Percentiles rank a stretch among this genome's conserved stretches.
Evolutionary conservation across 257 asterid species (phyloP).

Genomic region (Primulina huaijiensis): DNA sequence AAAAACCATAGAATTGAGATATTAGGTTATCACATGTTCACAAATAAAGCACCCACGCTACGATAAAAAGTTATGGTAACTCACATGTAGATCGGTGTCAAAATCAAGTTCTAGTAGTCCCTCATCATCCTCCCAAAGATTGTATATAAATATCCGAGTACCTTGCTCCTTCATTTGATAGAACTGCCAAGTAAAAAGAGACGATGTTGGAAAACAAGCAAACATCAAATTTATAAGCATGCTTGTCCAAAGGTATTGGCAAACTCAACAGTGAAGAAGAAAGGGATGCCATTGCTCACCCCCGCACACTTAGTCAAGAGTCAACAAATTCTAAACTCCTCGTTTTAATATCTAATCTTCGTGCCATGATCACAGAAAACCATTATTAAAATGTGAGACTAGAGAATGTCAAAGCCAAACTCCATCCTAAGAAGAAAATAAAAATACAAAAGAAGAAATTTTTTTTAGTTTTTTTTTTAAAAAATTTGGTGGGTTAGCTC

Average conservation of each 20-base stretch:
- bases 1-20: conserved; percentile 18
- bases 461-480: too few relatives aligned
- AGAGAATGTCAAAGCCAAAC: too few relatives aligned
- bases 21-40: conserved; percentile 7
- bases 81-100: conserved; percentile 73
- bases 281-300: background rate
- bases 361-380: too few relatives aligned
- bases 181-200: conserved; percentile 47
- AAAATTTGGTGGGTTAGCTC: too few relatives aligned
- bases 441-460: too few relatives aligned
- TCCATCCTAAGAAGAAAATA: too few relatives aligned
- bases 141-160: conserved; percentile 78
- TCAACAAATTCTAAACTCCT: too few relatives aligned
- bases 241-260: background rate
- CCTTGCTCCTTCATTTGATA: conserved; percentile 74
- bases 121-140: conserved; percentile 97
- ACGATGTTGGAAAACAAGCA: conserved; percentile 12
- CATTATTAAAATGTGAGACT: too few relatives aligned
- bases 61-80: conserved; percentile 20
- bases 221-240: conserved; percentile 8
- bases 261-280: background rate
- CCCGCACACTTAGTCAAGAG: background rate
- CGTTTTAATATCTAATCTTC: too few relatives aligned
- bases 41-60: conserved; percentile 20
- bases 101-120: conserved; percentile 86